Evolutionary conservation across 192 early-diverging fungal genomes (phyloP).

Genomic region (Coemansia sp.): DNA sequence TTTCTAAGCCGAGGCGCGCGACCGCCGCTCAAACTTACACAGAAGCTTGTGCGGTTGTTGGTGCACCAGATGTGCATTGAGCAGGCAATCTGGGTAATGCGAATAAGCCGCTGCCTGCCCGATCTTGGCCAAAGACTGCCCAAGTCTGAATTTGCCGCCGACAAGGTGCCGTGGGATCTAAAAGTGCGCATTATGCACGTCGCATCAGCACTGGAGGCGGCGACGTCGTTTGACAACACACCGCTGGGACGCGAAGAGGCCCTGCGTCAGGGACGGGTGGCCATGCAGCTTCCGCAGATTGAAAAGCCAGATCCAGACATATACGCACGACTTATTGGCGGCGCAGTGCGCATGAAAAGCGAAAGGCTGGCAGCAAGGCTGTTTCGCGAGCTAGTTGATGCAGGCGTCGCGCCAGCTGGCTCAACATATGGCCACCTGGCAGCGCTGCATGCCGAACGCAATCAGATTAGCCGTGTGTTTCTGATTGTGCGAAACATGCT

Average conservation of each 20-base stretch:
- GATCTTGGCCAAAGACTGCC: constrained; percentile 33
- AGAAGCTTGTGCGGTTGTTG: constrained; percentile 37
- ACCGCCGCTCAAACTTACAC: constrained; percentile 36
- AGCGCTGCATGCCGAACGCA: constrained; percentile 34
- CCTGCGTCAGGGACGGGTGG: constrained; percentile 31
- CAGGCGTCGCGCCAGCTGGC: constrained; percentile 32
- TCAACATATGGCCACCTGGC: constrained; percentile 44
- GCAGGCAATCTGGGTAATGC: constrained; percentile 54
- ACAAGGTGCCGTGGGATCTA: constrained; percentile 50
- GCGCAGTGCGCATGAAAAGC: constrained; percentile 37
- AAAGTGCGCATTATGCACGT: constrained; percentile 47
- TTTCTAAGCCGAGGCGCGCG: constrained; percentile 50
- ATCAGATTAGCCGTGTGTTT: constrained; percentile 37
- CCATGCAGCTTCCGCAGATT: constrained; percentile 36
- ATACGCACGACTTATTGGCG: constrained; percentile 43
- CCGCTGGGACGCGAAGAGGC: constrained; percentile 26
- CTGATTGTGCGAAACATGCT: constrained; percentile 37
- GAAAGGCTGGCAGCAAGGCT: constrained; percentile 36
- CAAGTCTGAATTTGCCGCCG: constrained; percentile 15
- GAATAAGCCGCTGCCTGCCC: constrained; percentile 49
- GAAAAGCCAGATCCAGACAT: constrained; percentile 37
- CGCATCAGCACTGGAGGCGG: constrained; percentile 42
- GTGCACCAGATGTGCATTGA: constrained; percentile 45
- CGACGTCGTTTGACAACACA: constrained; percentile 27
- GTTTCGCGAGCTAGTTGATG: constrained; percentile 45